phyloP scores from a whole-genome alignment of 2,329 filamentous ascomycete genomes.

The Fusarium globosum region DNA sequence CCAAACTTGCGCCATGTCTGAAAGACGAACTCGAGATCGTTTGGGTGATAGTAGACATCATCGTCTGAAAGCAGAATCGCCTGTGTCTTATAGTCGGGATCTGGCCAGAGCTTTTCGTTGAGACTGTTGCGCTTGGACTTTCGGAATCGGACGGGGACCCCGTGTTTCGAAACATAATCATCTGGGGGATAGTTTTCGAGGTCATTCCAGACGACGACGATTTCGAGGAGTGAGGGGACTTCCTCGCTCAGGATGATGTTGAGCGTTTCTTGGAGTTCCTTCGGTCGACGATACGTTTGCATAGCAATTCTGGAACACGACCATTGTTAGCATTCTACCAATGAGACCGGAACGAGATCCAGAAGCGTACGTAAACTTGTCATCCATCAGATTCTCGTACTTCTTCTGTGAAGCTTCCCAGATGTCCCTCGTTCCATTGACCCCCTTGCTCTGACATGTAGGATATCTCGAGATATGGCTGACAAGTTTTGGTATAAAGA shows the following conservation, averaged over 20 bases:
- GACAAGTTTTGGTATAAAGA: conserved; percentile 31
- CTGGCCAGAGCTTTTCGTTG: conserved; percentile 53
- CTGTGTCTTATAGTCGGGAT: conserved; percentile 51
- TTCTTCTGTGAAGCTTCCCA: conserved; percentile 42
- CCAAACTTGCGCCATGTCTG: conserved; percentile 55
- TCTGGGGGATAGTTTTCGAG: conserved; percentile 46
- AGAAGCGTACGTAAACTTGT: conserved; percentile 48
- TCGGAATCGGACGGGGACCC: conserved; percentile 51
- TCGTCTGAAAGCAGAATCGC: conserved; percentile 55
- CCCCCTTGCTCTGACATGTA: conserved; percentile 28
- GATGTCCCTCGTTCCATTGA: conserved; percentile 24
- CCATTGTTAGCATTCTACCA: neutral
- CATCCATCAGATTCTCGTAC: conserved; percentile 41
- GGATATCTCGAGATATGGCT: conserved; percentile 32
- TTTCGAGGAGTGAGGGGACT: conserved; percentile 52
- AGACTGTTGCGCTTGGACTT: conserved; percentile 49
- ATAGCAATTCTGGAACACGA: conserved; percentile 49
- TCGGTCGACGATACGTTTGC: conserved; percentile 52
- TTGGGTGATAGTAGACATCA: conserved; percentile 53
- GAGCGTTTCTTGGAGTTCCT: conserved; percentile 50
- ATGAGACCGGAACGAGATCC: rapidly evolving
- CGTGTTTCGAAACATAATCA: conserved; percentile 45
- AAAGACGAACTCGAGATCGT: conserved; percentile 55
- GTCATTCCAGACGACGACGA: conserved; percentile 55
- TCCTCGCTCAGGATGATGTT: conserved; percentile 41